Base-by-base conservation (phyloP, 345 rosid genomes). In the Mangifera indica region DNA sequence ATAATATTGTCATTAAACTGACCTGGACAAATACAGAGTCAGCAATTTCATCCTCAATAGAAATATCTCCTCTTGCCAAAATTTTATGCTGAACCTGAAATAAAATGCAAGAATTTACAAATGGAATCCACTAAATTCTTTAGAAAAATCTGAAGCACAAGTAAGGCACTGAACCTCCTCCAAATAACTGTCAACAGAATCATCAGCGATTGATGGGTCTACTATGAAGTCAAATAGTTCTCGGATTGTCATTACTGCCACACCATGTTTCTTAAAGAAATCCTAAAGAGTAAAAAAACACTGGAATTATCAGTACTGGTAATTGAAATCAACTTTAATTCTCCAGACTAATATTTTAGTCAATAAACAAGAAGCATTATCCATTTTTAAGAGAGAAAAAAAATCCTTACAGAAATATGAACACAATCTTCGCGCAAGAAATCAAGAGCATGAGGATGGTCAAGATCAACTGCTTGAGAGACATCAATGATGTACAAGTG, bases 181-280 rank as follows among this genome's bases (percentile, higher is more conserved):
- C 84, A 94, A 79, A 76, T 94, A 94, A 81, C 84, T 73, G 72
- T 95, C 99, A 48, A 94, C 81, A 52, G 81, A 74, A 61, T 88
- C 93, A 58, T 95, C 99, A 13, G 87, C 71, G n/a, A 95, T 95
- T 21, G 91, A 74, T 34, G 98, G 89, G 64, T 95, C 99, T 22
- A 95, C 99, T 65, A 94, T 85, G 77, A 94, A 94, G 79, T 92
- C 99, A 74, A 94, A 94, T 56, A 94, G 85, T 82, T 94, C 99
- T 18, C 97, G 77, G 49, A 90, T 91, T 49, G 91, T 88, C 99
- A 95, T 95, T 2, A 92, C 99, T 34, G 92, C 99, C 29, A 95
- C 93, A 42, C 99, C 97, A 79, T 91, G 84, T 79, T 91, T 95
- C 77, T 80, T 92, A 74, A 89, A 95, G 84, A 87, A 95, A 76